A percentile compares a stretch with the other conserved stretches of the same genome.
phyloP scores from a whole-genome alignment of 1,139 yeast species.

The Yamadazyma songkhlaensis region DNA sequence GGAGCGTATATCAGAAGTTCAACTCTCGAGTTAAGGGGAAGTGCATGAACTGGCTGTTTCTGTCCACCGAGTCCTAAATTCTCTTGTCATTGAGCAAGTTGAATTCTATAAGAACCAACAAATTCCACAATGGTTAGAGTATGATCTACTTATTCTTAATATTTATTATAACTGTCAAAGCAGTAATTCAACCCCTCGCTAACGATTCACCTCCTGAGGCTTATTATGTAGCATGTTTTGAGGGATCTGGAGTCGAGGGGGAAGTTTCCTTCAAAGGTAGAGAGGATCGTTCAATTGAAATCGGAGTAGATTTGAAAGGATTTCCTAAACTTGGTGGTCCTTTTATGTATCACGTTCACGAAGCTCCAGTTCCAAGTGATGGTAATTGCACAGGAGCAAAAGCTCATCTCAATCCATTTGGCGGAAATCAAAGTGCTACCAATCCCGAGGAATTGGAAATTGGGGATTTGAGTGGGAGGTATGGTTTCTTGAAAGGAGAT shows the following conservation, averaged over 20 bases:
- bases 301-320: conserved; percentile 28
- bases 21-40: no score
- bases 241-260: conserved; percentile 19
- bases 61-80: no score
- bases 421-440: conserved; percentile 29
- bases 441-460: conserved; percentile 28
- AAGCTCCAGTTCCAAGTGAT: conserved; percentile 34
- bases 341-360: conserved; percentile 40
- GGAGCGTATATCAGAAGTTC: no score
- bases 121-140: no score
- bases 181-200: conserved; percentile 17
- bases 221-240: conserved; percentile 15
- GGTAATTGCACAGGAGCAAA: conserved; percentile 41
- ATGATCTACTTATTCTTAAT: no score
- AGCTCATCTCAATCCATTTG: conserved; percentile 39
- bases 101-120: no score
- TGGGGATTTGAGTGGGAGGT: conserved; percentile 45
- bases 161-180: not conserved
- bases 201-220: conserved; percentile 17
- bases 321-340: conserved; percentile 24
- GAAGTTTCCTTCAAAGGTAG: conserved; percentile 29
- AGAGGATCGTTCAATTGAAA: conserved; percentile 31
- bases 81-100: no score
- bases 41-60: no score
- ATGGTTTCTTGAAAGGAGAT: conserved; percentile 30